Conservation (phyloP, 768 basidiomycete genomes). For the Coprinellus micaceus region DNA sequence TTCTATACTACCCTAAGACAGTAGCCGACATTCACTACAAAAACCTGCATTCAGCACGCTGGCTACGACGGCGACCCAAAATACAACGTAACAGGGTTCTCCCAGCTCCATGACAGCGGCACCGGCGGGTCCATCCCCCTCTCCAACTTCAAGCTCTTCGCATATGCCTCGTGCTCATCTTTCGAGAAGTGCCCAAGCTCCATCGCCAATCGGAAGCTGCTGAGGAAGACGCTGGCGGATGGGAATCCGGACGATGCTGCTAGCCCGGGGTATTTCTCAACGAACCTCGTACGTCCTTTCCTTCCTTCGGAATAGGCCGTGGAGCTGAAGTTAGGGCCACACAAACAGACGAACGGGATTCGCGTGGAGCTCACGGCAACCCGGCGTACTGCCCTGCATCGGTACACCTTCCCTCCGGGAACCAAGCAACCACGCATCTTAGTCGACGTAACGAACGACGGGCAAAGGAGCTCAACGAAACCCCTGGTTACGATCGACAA, state of each 20-base stretch:
- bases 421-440: conserved; percentile 49
- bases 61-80: conserved; percentile 44
- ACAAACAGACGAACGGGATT: conserved; percentile 48
- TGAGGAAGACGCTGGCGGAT: conserved; percentile 45
- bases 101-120: conserved; percentile 60
- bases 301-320: neutral
- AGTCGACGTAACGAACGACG: conserved; percentile 63
- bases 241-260: conserved; percentile 62
- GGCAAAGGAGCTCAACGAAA: conserved; percentile 46
- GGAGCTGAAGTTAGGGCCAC: too few species aligned
- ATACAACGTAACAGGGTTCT: conserved; percentile 53
- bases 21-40: neutral
- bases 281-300: conserved; percentile 43
- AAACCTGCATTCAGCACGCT: conserved; percentile 34
- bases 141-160: conserved; percentile 61
- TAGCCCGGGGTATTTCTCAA: conserved; percentile 64
- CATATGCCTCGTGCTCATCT: conserved; percentile 45
- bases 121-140: conserved; percentile 56
- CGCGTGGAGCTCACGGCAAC: conserved; percentile 60
- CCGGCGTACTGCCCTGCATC: conserved; percentile 55
- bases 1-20: neutral
- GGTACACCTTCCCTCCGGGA: conserved; percentile 51
- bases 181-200: conserved; percentile 54
- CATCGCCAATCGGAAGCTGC: conserved; percentile 40
- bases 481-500: conserved; percentile 49